These are phyloP conservation scores for Ceratocystis colombiana DNA, from an alignment of 2,329 filamentous ascomycete genomes.

Conservation along the genomic window DNA sequence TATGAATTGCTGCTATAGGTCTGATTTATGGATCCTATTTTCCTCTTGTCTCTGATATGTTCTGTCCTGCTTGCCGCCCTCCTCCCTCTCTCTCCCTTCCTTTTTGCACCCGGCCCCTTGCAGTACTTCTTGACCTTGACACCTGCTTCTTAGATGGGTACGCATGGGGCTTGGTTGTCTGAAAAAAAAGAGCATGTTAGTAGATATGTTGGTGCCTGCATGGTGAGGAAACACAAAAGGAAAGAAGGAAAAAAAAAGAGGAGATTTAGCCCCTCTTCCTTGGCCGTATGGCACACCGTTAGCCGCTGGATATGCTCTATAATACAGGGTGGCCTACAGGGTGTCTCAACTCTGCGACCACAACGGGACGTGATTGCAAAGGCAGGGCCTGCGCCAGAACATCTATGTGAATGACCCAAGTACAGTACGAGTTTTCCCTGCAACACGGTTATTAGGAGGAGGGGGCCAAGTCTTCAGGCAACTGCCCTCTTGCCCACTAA, in stretches of 20 bases:
- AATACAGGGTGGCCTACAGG: no score
- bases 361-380: no score
- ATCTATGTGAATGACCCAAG: no score
- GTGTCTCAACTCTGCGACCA: no score
- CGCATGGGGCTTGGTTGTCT: no score
- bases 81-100: neutral
- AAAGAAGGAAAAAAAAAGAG: neutral
- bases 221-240: neutral
- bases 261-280: neutral
- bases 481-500: no score
- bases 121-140: neutral
- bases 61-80: neutral
- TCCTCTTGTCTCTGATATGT: neutral
- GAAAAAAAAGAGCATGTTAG: neutral
- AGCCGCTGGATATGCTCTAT: no score
- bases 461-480: neutral
- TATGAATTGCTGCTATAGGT: neutral
- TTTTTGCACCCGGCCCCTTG: constrained; percentile 9
- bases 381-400: no score
- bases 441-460: neutral
- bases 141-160: neutral
- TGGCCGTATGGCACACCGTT: neutral
- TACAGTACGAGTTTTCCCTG: no score
- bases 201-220: no score
- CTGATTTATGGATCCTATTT: neutral